phyloP scores from a whole-genome alignment of 805 yeast species.

The Zygosaccharomyces siamensis region DNA sequence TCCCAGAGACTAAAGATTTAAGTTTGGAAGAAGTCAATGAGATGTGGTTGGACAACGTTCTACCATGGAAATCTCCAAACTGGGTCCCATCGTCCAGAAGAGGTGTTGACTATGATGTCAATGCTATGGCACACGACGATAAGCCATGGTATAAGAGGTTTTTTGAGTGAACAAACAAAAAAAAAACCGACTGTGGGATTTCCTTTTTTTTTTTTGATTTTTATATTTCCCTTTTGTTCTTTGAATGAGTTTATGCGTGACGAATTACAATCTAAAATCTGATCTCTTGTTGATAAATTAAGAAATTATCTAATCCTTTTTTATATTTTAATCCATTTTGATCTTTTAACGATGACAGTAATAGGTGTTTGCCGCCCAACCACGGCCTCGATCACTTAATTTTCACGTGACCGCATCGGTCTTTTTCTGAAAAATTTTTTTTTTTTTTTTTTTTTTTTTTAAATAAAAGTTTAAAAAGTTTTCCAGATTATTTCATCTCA shows the following conservation, averaged over 20 bases:
- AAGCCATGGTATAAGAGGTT: slow-evolving; percentile 23
- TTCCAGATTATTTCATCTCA: not conserved
- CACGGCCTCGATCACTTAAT: no score
- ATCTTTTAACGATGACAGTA: no score
- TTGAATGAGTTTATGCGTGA: no score
- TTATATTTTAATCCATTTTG: no score
- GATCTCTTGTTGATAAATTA: no score
- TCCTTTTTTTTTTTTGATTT: no score
- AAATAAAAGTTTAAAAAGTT: slow-evolving; percentile 1
- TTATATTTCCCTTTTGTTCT: no score
- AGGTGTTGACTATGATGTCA: slow-evolving; percentile 25
- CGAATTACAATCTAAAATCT: no score
- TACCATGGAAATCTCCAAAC: slow-evolving; percentile 42
- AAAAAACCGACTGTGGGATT: not conserved
- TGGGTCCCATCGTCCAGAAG: slow-evolving; percentile 47
- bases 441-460: not conserved
- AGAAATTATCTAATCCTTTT: no score
- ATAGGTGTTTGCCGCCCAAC: no score
- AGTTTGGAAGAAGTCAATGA: slow-evolving; percentile 75
- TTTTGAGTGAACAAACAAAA: not conserved
- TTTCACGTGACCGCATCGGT: no score
- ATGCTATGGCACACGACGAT: slow-evolving; percentile 26
- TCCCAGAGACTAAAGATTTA: slow-evolving; percentile 74
- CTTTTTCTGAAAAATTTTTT: not conserved
- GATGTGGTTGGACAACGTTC: slow-evolving; percentile 40